phyloP scores from a whole-genome alignment of 352 stramenopile genomes.

The Thalassiosira mediterranea region DNA sequence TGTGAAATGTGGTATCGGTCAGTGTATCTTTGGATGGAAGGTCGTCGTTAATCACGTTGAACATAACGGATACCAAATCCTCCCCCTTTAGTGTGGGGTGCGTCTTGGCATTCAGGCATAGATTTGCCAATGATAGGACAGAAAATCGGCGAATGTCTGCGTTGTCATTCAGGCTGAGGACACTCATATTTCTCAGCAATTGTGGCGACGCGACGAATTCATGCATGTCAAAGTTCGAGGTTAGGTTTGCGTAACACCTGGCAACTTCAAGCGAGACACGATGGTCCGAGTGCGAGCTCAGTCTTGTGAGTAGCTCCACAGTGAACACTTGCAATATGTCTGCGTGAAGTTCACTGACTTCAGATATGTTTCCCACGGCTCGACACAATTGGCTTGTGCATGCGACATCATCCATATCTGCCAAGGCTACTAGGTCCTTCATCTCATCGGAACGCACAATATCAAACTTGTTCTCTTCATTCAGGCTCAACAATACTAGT shows the following conservation, averaged over 20 bases:
- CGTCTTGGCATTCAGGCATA: conserved; percentile 87
- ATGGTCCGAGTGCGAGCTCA: conserved; percentile 28
- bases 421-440: conserved; percentile 87
- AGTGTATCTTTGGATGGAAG: neutral
- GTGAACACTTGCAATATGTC: conserved; percentile 78
- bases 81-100: conserved; percentile 67
- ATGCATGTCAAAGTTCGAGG: conserved; percentile 88
- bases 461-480: conserved; percentile 93
- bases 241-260: conserved; percentile 80
- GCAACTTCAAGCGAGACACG: conserved; percentile 70
- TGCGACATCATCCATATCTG: conserved; percentile 85
- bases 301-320: conserved; percentile 51
- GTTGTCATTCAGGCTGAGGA: conserved; percentile 81
- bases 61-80: conserved; percentile 34
- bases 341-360: conserved; percentile 90
- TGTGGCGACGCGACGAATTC: conserved; percentile 85
- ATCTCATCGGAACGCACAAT: conserved; percentile 85
- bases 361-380: conserved; percentile 91
- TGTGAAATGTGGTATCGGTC: conserved; percentile 2
- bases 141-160: conserved; percentile 87
- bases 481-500: conserved; percentile 90
- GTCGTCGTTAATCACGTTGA: conserved; percentile 30
- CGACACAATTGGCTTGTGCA: conserved; percentile 76
- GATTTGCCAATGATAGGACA: conserved; percentile 89
- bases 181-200: conserved; percentile 85